Evolutionary conservation across 495 filamentous ascomycete genomes (phyloP).

Genomic region (Lophiotrema nucula): DNA sequence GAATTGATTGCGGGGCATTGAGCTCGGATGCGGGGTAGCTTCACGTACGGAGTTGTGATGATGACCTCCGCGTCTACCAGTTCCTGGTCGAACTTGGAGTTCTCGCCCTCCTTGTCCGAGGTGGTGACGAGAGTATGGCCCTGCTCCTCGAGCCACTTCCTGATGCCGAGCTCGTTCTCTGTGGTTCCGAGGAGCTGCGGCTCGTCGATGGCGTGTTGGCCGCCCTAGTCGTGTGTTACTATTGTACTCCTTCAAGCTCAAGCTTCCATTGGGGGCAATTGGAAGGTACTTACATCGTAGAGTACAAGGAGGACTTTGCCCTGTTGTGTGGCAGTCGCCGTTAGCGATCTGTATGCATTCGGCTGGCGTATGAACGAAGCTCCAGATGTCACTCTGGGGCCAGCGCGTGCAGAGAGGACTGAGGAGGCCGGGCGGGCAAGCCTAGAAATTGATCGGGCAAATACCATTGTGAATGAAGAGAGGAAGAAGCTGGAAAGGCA

Average conservation of each 20-base stretch:
- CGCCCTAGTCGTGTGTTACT: slow-evolving; percentile 51
- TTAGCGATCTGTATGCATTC: slow-evolving; percentile 53
- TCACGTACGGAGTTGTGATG: slow-evolving; percentile 92
- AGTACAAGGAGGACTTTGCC: slow-evolving; percentile 73
- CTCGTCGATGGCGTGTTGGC: slow-evolving; percentile 69
- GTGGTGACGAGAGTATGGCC: slow-evolving; percentile 96
- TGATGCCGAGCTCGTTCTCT: slow-evolving; percentile 94
- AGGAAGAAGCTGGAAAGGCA: slow-evolving; percentile 4
- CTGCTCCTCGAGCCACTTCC: slow-evolving; percentile 93
- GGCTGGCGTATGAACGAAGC: slow-evolving; percentile 38
- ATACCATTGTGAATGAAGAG: slow-evolving; percentile 61
- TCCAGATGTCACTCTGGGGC: slow-evolving; percentile 40
- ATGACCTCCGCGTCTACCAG: slow-evolving; percentile 96
- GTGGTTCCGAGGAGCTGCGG: slow-evolving; percentile 88
- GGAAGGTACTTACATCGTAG: slow-evolving; percentile 63
- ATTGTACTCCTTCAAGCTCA: neutral
- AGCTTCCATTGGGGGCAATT: neutral
- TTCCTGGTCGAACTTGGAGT: slow-evolving; percentile 92
- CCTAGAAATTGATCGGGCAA: slow-evolving; percentile 60
- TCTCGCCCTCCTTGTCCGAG: slow-evolving; percentile 92
- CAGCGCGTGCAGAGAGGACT: slow-evolving; percentile 48
- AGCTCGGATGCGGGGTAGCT: slow-evolving; percentile 26
- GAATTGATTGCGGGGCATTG: slow-evolving; percentile 22
- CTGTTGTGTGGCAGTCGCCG: slow-evolving; percentile 57
- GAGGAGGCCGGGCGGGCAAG: slow-evolving; percentile 60